Evolutionary conservation across 2,329 filamentous ascomycete species (phyloP).

Genomic region (Hypoxylon sp.): DNA sequence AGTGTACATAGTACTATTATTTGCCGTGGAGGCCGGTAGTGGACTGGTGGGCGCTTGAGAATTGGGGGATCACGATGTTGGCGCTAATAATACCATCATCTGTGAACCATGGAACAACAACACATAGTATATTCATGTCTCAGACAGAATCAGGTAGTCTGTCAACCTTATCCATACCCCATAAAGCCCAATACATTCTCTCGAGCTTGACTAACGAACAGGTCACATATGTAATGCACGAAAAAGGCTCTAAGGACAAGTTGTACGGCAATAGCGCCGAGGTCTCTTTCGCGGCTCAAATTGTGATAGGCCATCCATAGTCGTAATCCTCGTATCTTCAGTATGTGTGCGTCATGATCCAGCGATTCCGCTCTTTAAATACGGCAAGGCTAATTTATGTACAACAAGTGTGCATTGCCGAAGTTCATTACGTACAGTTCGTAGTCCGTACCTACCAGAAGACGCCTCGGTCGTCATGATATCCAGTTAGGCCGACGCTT

Average conservation of each 20-base stretch:
- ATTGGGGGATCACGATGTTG: conserved; percentile 5
- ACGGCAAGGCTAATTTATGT: conserved; percentile 2
- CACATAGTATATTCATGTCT: conserved; percentile 4
- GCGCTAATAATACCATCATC: conserved; percentile 9
- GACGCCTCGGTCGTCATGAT: conserved; percentile 6
- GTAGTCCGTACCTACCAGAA: background rate
- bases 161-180: conserved; percentile 10
- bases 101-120: background rate
- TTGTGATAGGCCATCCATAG: conserved; percentile 15
- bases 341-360: conserved; percentile 14
- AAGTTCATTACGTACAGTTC: conserved; percentile 1
- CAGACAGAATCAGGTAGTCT: conserved; percentile 5
- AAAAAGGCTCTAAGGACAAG: conserved; percentile 3
- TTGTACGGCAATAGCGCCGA: conserved; percentile 1
- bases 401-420: conserved; percentile 7
- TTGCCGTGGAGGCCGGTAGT: conserved; percentile 15
- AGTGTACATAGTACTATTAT: background rate
- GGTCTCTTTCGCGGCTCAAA: conserved; percentile 13
- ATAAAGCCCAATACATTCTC: background rate
- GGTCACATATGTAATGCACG: conserved; percentile 15
- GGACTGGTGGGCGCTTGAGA: conserved; percentile 6
- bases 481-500: conserved; percentile 15
- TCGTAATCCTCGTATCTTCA: conserved; percentile 6
- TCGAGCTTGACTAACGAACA: conserved; percentile 1
- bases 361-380: conserved; percentile 3